Evolutionary conservation across 2,329 filamentous ascomycete species (phyloP), one percentile per base, ranked within the genome.

Genomic region (Coniochaeta sp.): DNA sequence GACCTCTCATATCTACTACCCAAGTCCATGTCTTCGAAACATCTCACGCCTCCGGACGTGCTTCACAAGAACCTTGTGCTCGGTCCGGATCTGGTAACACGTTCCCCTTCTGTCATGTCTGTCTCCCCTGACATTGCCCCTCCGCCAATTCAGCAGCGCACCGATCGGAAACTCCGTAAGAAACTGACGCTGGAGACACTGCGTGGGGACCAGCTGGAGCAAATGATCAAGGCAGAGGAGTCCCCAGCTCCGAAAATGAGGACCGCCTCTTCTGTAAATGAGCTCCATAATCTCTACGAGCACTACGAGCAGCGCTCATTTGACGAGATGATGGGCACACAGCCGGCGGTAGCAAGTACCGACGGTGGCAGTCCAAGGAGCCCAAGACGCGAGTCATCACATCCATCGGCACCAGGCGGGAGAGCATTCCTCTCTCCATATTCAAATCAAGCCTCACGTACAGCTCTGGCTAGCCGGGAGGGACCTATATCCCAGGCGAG

Each of bases 251-350:
- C 26, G 59, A 60, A 50, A 58, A 59, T 22, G 57, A 57, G 40
- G 60, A 62, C 11, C 62, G 64, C 34, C 58, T 65, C 54, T 65
- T 72, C 71, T 66, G 67, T 74, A 2, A 70, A 72, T 17, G 77
- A 77, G 2, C 68, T 84, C 24, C 74, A 81, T 50, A 78, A 79
- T 58, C 72, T 86, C 3, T 85, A 85, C 65, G 74, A 82, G 60
- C 81, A 85, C 65, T 85, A 86, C 65, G 83, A 85, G 67, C 77
- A 83, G 64, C 80, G 79, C 74, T 79, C 81, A 0, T 79, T 82
- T 60, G 77, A 77, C 16, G 70, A 80, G 43, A 69, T 78, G 2
- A 68, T 75, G 47, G 67, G 66, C 43, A 70, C 61, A 26, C 63
- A 65, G 54, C 28, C 28, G n/a, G 54, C 5, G 6, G 9, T 8